Evolutionary conservation across 2,329 filamentous ascomycete genomes (phyloP).

Genomic region (Pyricularia sp.): DNA sequence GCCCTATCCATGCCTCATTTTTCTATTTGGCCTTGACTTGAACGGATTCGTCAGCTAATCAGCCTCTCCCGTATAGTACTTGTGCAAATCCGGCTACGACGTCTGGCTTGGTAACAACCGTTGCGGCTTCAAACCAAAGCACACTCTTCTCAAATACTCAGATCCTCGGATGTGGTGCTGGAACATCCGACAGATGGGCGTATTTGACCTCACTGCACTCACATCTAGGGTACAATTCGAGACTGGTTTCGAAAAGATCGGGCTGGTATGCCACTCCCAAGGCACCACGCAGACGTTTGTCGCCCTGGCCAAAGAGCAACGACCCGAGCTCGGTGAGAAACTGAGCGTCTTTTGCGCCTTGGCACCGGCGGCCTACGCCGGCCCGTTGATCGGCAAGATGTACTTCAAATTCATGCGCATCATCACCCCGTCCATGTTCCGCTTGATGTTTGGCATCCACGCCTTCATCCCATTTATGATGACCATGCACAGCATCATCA

Average conservation of each 20-base stretch:
- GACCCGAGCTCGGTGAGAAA: constrained; percentile 72
- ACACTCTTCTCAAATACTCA: constrained; percentile 56
- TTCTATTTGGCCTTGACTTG: not conserved
- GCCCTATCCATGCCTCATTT: not conserved
- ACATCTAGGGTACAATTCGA: constrained; percentile 70
- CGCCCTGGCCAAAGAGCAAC: constrained; percentile 80
- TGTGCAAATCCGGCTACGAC: constrained; percentile 87
- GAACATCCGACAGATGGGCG: constrained; percentile 90
- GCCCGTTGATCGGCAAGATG: constrained; percentile 73
- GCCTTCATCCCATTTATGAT: constrained; percentile 94
- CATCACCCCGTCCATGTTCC: constrained; percentile 67
- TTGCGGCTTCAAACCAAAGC: constrained; percentile 73
- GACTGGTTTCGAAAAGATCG: constrained; percentile 76
- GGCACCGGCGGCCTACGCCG: constrained; percentile 84
- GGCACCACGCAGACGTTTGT: constrained; percentile 85
- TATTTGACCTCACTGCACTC: constrained; percentile 72
- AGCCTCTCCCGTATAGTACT: constrained; percentile 35
- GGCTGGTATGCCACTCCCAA: constrained; percentile 79
- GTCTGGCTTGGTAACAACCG: constrained; percentile 95
- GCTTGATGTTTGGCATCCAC: constrained; percentile 81
- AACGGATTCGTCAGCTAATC: not conserved
- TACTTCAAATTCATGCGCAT: constrained; percentile 89
- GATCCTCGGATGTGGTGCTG: constrained; percentile 95
- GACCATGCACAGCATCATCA: constrained; percentile 62
- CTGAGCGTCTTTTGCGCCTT: constrained; percentile 86